Percentiles rank a stretch among this genome's conserved stretches.
Conservation (phyloP, 75 land plant species). For the Sequoiadendron giganteum region DNA sequence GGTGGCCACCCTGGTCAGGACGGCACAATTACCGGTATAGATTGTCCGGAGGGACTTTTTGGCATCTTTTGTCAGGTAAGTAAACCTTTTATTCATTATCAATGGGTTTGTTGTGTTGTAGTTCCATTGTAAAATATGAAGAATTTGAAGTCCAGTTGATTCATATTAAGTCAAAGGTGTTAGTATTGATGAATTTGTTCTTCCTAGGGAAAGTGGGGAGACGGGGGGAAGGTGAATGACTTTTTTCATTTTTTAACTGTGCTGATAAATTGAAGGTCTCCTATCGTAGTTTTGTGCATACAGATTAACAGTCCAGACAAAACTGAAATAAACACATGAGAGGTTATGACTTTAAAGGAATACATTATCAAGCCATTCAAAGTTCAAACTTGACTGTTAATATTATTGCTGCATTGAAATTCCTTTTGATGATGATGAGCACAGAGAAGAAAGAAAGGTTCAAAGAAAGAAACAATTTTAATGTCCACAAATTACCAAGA, state of each 20-base stretch:
- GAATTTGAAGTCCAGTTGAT: background rate
- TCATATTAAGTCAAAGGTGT: background rate
- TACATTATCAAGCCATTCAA: no score
- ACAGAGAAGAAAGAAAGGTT: background rate
- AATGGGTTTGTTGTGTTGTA: background rate
- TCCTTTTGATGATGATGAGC: background rate
- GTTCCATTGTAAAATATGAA: background rate
- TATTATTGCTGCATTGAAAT: no score
- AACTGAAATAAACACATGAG: no score
- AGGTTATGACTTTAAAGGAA: no score
- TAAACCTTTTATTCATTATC: background rate
- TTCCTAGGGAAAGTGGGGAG: background rate
- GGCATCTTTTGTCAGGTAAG: constrained; percentile 90
- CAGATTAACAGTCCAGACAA: no score
- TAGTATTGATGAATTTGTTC: background rate
- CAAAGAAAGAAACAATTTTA: no score
- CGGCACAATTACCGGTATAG: constrained; percentile 84
- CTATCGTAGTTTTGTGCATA: no score
- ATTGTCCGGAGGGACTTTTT: constrained; percentile 85
- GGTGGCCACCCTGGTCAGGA: constrained; percentile 53
- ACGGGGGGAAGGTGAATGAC: no score
- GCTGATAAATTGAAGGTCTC: background rate
- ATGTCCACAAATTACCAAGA: no score
- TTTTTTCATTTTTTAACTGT: background rate
- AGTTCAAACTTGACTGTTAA: no score